Base-by-base conservation (phyloP, 2,329 filamentous ascomycete species). In the Teratosphaeria gauchensis region DNA sequence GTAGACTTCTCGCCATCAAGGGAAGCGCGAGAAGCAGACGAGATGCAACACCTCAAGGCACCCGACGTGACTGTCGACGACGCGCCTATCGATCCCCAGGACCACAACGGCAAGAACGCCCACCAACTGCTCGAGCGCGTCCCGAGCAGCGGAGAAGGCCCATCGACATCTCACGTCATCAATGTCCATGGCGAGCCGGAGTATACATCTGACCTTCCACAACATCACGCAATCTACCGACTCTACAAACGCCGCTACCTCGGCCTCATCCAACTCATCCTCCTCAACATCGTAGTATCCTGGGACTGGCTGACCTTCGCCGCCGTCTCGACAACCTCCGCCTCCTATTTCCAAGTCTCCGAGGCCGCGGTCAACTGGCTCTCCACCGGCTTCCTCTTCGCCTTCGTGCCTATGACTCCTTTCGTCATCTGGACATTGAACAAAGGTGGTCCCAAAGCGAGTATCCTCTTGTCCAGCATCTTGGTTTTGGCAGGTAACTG, bases 261-360 rank as follows among this genome's bases (percentile, higher is more conserved):
- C 72, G 94, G 94, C 0, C 78, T 99, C 56, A 76, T 83, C 24
- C 89, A 96, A 74, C 76, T 97, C 69, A 87, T 91, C 6, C 75
- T 97, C 68, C 78, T 97, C 75, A 99, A 97, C 72, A 87, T 96
- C 58, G 84, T 97, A 61, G 87, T 96, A 51, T 95, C 89, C 69
- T 97, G 92, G 92, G 90, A 95, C 82, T 97, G 92, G 92, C 83
- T 97, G 66, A 94, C 91, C 6, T 96, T 91, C 73, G 88, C 92
- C 1, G 88, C 92, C 48, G 86, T 96, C 33, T 90, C 90, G 1
- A 82, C 82, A 35, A 84, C 86, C 24, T 82, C 90, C 1, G 84
- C 91, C 0, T 66, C 79, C 28, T 96, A 91, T 77, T 97, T 95
- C 71, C 65, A 77, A 56, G 89, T 92, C 12, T 81, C 80, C 35